Base-by-base conservation (phyloP, 352 stramenopile species). In the Phytopythium aichiense region DNA sequence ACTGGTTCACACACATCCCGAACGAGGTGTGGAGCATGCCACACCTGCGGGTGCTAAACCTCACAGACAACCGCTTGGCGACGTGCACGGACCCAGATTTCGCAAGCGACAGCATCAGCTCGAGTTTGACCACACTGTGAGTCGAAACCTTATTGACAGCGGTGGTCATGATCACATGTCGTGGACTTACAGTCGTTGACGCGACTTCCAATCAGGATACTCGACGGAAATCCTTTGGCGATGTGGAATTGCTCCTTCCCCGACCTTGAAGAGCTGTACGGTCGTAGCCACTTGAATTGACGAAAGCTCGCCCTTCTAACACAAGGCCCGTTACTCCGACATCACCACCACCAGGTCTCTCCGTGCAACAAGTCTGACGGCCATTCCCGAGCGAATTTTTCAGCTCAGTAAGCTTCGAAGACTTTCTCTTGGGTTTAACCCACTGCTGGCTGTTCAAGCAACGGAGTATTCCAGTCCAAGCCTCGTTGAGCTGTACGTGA, bases 1-100 rank as follows among this genome's bases (percentile, higher is more conserved):
- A 80, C 57, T 28, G 51, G 28, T 83, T 83, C 9, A 49, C 22
- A 22, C 38, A 25, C 9, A 46, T 53, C 4, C 51, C 79, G 1
- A 63, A 69, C 5, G n/a, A 61, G 4, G 31, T 75, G 31, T 83
- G 69, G 71, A 50, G 43, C 22, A 82, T 82, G 64, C 58, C 48
- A 22, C 42, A 63, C 23, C 66, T 82, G 1, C 23, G 22, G 15
- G 55, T 42, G 13, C 60, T 82, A 12, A 63, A 79, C 30, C 28
- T 82, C 9, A 69, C 74, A 7, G 22, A 30, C 4, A 82, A 79
- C 50, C 31, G 38, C 1, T 55, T 82, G 28, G 55, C 63, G 0
- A 15, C 52, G 12, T 82, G 74, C n/a, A 37, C 38, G 31, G 59
- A 66, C 28, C 66, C 66, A 18, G 18, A 28, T 15, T 18, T 43